Conservation (phyloP, 805 yeast species). For the Starmerella sp. region DNA sequence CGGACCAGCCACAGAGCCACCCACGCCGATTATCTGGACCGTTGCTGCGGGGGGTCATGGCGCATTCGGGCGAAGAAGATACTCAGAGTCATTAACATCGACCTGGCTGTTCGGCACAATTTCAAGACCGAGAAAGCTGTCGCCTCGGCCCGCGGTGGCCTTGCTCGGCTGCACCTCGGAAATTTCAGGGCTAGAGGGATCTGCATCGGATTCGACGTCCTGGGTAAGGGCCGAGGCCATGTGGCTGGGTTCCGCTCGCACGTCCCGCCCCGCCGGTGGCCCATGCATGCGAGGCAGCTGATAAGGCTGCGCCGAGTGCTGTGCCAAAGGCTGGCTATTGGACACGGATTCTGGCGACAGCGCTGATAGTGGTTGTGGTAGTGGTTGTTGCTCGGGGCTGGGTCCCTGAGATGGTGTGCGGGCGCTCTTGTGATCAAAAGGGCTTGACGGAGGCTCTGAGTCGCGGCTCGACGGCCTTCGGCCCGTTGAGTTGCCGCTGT, state of each 20-base stretch:
- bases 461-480: neutral
- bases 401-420: neutral
- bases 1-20: neutral
- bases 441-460: neutral
- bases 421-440: neutral
- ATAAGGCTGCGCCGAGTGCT: neutral
- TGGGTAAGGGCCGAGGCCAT: neutral
- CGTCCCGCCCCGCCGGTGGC: neutral
- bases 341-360: neutral
- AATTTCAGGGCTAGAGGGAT: neutral
- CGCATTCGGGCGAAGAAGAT: neutral
- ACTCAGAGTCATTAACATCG: constrained; percentile 7
- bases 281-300: neutral
- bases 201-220: neutral
- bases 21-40: neutral
- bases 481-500: neutral
- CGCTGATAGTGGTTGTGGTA: neutral
- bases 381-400: too few species aligned
- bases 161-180: neutral
- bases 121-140: neutral
- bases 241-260: neutral
- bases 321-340: neutral
- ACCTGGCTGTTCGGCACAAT: constrained; percentile 13
- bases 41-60: neutral
- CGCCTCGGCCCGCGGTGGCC: neutral